Base-by-base conservation (phyloP, 495 filamentous ascomycete genomes). In the Wilcoxina mikolae region DNA sequence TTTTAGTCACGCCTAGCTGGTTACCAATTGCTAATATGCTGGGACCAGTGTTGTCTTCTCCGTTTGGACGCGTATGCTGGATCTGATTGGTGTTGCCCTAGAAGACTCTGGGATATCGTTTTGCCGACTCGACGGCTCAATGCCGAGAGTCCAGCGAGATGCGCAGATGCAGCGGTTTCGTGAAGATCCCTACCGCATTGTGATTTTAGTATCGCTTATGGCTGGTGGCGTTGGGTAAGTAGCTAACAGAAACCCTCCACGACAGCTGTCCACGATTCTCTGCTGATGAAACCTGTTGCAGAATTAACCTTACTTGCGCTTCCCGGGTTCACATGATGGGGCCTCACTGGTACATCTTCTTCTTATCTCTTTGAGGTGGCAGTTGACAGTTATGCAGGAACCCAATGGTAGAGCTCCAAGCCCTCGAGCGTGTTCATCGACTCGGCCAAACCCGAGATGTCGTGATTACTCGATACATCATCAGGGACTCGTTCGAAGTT, bases 281-380 rank as follows among this genome's bases (percentile, higher is more conserved):
- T 11, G 17, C 23, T 45, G n/a, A 27, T n/a, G 45, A 9, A 18
- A 15, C 17, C 1, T 15, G n/a, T n/a, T n/a, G n/a, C n/a, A 60
- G 73, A 1, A 64, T 80, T 2, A 78, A 81, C 35, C 65, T 82
- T 20, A 73, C 76, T 0, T 71, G 80, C 3, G 90, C 80, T 23
- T 88, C 80, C 60, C 79, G 78, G 39, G 90, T 89, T 4, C 95
- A 86, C 61, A 80, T 95, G 46, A 94, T 95, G 85, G 90, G 95
- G 68, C 90, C 90, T 1, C 88, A 95, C 57, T 96, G 85, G 67
- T 35, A 35, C 15, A 35, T 15, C 7, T 15, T 7, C 15, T 15
- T 15, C 7, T 35, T 15, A 7, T 15, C 7, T 15, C 15, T 15
- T 7, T 7, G 31, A 7, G 15, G 7, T 7, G 7, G 7, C 7